Evolutionary conservation across 805 yeast species (phyloP).

Genomic region (Zygotorulaspora chibaensis): DNA sequence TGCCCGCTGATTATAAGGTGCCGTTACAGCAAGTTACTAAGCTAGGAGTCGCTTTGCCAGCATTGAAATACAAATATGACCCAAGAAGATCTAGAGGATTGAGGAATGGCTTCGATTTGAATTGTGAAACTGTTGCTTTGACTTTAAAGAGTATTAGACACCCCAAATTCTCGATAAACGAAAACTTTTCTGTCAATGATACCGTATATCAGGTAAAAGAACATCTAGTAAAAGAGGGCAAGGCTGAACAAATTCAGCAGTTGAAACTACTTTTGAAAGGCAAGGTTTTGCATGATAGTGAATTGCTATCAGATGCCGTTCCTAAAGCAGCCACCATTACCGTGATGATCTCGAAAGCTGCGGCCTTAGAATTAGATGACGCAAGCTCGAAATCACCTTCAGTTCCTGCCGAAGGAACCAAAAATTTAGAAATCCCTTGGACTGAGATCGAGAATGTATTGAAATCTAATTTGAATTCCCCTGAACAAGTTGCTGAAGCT

Average conservation of each 20-base stretch:
- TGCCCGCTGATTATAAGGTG: slow-evolving; percentile 27
- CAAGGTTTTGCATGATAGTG: slow-evolving; percentile 54
- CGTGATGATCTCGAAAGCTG: slow-evolving; percentile 40
- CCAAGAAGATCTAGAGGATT: slow-evolving; percentile 18
- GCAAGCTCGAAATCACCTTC: slow-evolving; percentile 4
- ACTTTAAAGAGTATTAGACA: slow-evolving; percentile 63
- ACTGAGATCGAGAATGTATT: slow-evolving; percentile 38
- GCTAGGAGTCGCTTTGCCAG: slow-evolving; percentile 47
- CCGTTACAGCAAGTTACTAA: slow-evolving; percentile 35
- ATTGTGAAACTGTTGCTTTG: slow-evolving; percentile 19
- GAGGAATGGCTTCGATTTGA: background rate
- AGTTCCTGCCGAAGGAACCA: slow-evolving; percentile 2
- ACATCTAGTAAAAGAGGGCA: slow-evolving; percentile 26
- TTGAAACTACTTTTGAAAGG: slow-evolving; percentile 56
- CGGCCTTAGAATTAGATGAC: background rate
- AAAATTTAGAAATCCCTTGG: slow-evolving; percentile 41
- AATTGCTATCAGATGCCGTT: slow-evolving; percentile 34
- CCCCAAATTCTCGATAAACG: slow-evolving; percentile 54
- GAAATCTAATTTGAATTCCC: slow-evolving; percentile 31
- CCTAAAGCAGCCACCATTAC: slow-evolving; percentile 38
- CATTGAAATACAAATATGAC: slow-evolving; percentile 40
- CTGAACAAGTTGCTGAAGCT: slow-evolving; percentile 28
- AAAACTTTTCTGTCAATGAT: slow-evolving; percentile 24
- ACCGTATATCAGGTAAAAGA: slow-evolving; percentile 36
- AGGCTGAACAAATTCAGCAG: slow-evolving; percentile 37